A percentile compares a stretch with the other conserved stretches of the same genome.
Evolutionary conservation across 176 grass and related monocot species (phyloP).

Genomic region (Tuctoria greenei): DNA sequence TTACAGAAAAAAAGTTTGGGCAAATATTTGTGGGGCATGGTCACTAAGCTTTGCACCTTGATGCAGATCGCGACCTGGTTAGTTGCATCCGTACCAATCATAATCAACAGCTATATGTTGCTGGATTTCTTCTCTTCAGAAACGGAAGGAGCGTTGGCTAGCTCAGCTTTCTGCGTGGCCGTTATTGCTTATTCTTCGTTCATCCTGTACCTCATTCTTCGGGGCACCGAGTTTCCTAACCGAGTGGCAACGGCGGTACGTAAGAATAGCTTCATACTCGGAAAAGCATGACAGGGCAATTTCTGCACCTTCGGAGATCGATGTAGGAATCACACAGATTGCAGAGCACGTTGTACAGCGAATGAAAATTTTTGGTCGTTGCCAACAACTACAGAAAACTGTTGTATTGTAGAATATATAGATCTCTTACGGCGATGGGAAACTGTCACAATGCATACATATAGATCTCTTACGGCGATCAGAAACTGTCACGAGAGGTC

Average conservation of each 20-base stretch:
- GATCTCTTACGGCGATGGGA: too few relatives aligned
- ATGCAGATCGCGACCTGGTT: slow-evolving; percentile 71
- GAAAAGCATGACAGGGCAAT: neutral
- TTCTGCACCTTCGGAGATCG: neutral
- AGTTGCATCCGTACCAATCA: slow-evolving; percentile 58
- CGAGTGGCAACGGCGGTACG: too few relatives aligned
- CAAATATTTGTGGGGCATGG: neutral
- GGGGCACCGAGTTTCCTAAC: slow-evolving; percentile 10
- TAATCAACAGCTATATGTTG: slow-evolving; percentile 78
- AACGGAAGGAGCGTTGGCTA: slow-evolving; percentile 27
- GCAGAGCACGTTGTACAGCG: neutral
- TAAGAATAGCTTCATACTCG: neutral
- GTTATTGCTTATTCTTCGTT: slow-evolving; percentile 40
- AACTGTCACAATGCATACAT: too few relatives aligned
- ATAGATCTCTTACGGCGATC: too few relatives aligned
- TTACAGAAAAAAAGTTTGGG: too few relatives aligned
- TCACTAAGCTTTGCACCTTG: neutral
- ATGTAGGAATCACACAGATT: neutral
- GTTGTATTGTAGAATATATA: neutral
- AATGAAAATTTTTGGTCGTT: neutral
- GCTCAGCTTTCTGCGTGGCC: slow-evolving; percentile 35
- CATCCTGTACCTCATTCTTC: slow-evolving; percentile 44
- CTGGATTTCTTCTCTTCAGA: slow-evolving; percentile 79
- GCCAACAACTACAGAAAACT: neutral
- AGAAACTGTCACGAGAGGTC: too few relatives aligned